A percentile compares a stretch with the other conserved stretches of the same genome.
These are phyloP conservation scores for Heracleum sosnowskyi DNA, from an alignment of 129 eudicot species.

Conservation along the genomic window DNA sequence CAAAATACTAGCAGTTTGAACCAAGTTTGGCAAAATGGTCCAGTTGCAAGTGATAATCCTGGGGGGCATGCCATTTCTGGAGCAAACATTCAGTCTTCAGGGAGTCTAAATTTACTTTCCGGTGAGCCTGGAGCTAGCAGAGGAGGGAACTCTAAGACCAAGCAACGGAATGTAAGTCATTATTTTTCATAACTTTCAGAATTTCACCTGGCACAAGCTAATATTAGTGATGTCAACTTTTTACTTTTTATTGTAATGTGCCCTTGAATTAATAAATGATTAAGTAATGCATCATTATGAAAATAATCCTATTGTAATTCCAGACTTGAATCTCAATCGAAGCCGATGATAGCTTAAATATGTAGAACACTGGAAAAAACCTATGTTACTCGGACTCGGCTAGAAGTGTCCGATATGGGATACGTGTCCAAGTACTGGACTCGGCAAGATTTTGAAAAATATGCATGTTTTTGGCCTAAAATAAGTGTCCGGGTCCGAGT, in stretches of 20 bases:
- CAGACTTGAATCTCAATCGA: neutral
- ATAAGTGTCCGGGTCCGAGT: too few species aligned
- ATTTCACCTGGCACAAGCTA: neutral
- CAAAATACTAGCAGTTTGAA: constrained; percentile 34
- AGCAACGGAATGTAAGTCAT: constrained; percentile 50
- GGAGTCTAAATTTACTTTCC: constrained; percentile 47
- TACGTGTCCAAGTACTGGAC: too few species aligned
- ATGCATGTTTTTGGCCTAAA: too few species aligned
- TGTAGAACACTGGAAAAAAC: neutral
- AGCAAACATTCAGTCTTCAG: constrained; percentile 46
- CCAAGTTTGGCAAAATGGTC: constrained; percentile 93
- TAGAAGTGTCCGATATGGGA: too few species aligned
- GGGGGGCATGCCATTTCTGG: constrained; percentile 46
- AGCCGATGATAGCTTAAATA: neutral
- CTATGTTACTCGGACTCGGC: too few species aligned
- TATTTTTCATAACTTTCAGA: neutral
- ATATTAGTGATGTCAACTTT: neutral
- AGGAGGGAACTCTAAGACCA: constrained; percentile 36
- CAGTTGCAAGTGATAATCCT: constrained; percentile 38
- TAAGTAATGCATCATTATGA: neutral
- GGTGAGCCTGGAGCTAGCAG: constrained; percentile 31
- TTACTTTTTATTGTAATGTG: neutral
- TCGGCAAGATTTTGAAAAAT: too few species aligned
- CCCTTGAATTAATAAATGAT: neutral
- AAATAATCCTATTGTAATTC: neutral